Base-by-base conservation (phyloP, 2,329 filamentous ascomycete species). In the Trichoderma sp. region DNA sequence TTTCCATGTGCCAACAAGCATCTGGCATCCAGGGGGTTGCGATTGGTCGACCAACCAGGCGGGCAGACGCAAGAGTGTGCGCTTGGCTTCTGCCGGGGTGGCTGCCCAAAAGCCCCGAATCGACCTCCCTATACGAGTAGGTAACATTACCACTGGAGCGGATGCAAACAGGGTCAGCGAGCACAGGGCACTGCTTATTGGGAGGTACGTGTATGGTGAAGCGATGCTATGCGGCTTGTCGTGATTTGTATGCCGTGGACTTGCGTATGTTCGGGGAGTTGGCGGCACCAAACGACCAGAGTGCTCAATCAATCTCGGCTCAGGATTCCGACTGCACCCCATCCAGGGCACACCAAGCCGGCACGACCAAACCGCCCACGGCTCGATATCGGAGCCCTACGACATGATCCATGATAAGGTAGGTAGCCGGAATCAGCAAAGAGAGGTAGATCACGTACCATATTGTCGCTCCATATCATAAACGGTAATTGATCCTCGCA, bases 1-100 rank as follows among this genome's bases (percentile, higher is more conserved):
- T 62, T 62, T 45, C 63, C 64, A 66, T 66, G 64, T 63, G 64
- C 64, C 50, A 66, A 44, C 64, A 63, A 43, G 50, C 63, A 65
- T 57, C 26, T 51, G 57, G 45, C 39, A 10, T 15, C 24, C 30
- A 43, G 45, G 57, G 30, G 39, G 43, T 19, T 15, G 50, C 44
- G 39, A 28, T 34, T 44, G 14, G 39, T 39, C 54, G 45, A 51
- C 63, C 57, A 65, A 55, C 50, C 48, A 61, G 24, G 44, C 19
- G 24, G 50, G 43, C 48, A 26, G 48, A 55, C 28, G 50, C 56
- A 48, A 47, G 28, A 64, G 54, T 59, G 55, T 59, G 54, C 55
- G 54, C 63, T 61, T 65, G 56, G 63, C 63, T 60, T 65, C 30
- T 65, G 39, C 56, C 41, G 50, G 63, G 63, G 63, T 41, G 12